A percentile compares a stretch with the other conserved stretches of the same genome.
phyloP scores from a whole-genome alignment of 1,284 basidiomycete genomes.

The Sanghuangporus weigelae region DNA sequence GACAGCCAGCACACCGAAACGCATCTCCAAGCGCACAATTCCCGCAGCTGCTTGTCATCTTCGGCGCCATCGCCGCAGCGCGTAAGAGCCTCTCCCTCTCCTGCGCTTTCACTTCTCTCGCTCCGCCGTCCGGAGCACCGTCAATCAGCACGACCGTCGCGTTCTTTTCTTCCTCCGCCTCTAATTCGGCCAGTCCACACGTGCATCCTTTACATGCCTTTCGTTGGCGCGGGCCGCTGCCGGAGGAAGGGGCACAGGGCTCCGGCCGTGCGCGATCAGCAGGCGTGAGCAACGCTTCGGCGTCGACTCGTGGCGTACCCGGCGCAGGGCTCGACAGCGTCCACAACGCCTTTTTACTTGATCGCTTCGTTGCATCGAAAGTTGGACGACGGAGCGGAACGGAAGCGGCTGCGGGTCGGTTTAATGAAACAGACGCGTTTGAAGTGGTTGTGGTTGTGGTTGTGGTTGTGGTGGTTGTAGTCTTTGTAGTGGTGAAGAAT shows the following conservation, averaged over 20 bases:
- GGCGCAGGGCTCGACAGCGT: conserved; percentile 47
- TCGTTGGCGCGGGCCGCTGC: conserved; percentile 56
- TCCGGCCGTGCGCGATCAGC: conserved; percentile 65
- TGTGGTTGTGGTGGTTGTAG: conserved; percentile 26
- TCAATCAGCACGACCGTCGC: conserved; percentile 58
- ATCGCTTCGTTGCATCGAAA: neutral
- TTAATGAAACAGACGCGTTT: conserved; percentile 31
- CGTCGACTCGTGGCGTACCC: conserved; percentile 63
- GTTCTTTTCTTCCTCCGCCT: conserved; percentile 64
- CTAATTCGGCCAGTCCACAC: conserved; percentile 89
- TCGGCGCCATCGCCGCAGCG: conserved; percentile 64
- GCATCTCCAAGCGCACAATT: conserved; percentile 98
- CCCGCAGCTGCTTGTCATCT: conserved; percentile 95
- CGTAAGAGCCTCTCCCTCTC: conserved; percentile 60
- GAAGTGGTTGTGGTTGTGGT: conserved; percentile 13
- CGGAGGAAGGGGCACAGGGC: conserved; percentile 56
- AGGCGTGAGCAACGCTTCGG: conserved; percentile 69
- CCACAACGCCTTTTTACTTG: conserved; percentile 79
- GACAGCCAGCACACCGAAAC: conserved; percentile 93
- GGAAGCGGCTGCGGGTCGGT: neutral
- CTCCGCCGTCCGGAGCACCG: conserved; percentile 28
- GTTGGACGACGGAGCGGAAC: conserved; percentile 34
- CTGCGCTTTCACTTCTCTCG: conserved; percentile 48
- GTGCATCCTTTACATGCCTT: conserved; percentile 93
- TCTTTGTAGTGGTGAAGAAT: conserved; percentile 31